Percentiles rank a stretch among this genome's conserved stretches.
phyloP scores from a whole-genome alignment of 2,329 filamentous ascomycete genomes.

The Botrytis sinoallii region DNA sequence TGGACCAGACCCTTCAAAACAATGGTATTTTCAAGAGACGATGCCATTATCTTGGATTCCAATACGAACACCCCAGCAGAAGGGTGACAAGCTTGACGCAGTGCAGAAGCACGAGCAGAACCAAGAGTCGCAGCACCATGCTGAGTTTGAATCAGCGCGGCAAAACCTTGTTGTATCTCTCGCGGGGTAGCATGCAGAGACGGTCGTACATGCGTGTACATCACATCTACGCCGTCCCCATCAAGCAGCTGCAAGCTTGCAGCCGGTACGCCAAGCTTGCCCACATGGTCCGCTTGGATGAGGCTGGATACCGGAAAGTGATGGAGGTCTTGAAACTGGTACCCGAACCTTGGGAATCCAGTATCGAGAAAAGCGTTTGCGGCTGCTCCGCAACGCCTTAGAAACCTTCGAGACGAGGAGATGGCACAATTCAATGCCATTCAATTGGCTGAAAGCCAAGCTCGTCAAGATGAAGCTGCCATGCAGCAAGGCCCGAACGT shows the following conservation, averaged over 20 bases:
- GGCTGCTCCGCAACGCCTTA: neutral
- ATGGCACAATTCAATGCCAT: neutral
- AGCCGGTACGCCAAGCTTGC: neutral
- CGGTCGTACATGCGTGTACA: neutral
- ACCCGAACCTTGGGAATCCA: neutral
- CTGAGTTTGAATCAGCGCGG: neutral
- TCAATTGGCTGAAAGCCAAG: neutral
- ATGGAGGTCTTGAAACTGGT: neutral
- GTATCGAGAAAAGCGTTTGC: neutral
- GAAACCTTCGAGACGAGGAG: neutral
- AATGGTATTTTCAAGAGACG: neutral
- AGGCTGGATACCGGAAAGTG: neutral
- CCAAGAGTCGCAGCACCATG: neutral
- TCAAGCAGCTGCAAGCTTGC: neutral
- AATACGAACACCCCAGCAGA: too few species aligned
- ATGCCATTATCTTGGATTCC: neutral
- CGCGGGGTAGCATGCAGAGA: neutral
- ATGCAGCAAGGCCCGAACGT: neutral
- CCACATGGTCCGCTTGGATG: neutral
- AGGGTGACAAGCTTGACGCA: neutral
- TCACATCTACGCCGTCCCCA: constrained; percentile 7
- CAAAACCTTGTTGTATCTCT: neutral
- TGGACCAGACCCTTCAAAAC: neutral
- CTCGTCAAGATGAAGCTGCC: neutral
- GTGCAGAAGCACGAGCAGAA: neutral